Conservation (phyloP, 441 rosid species). For the Biscutella auriculata region DNA sequence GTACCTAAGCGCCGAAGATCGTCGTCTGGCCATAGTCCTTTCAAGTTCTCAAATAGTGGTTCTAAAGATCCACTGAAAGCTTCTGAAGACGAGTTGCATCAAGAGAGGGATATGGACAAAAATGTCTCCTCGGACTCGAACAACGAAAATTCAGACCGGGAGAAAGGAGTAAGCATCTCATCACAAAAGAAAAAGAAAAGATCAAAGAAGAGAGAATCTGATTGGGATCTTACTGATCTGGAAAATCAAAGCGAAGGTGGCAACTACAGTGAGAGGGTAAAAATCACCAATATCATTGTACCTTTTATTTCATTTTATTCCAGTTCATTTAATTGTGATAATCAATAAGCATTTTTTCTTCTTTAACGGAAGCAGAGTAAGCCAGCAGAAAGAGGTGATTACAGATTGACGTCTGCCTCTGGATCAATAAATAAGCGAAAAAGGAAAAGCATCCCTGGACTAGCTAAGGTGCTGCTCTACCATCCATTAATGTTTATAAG, state of each 20-base stretch:
- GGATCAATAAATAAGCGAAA: constrained; percentile 67
- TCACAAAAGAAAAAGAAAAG: constrained; percentile 37
- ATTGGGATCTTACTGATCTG: constrained; percentile 28
- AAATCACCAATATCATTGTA: not conserved
- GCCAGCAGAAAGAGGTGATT: constrained; percentile 31
- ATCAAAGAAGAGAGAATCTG: constrained; percentile 36
- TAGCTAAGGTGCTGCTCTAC: constrained; percentile 49
- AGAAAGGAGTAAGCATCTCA: constrained; percentile 24
- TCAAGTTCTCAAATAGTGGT: constrained; percentile 36
- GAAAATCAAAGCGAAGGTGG: constrained; percentile 38
- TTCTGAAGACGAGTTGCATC: constrained; percentile 30
- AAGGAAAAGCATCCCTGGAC: constrained; percentile 61
- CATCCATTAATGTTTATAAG: constrained; percentile 6
- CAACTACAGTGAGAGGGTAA: constrained; percentile 50
- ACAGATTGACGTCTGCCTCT: constrained; percentile 36
- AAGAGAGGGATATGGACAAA: constrained; percentile 22
- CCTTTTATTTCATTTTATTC: not conserved
- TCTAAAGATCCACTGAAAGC: constrained; percentile 24
- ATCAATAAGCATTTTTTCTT: not conserved
- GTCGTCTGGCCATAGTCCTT: constrained; percentile 44
- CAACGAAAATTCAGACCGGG: constrained; percentile 24
- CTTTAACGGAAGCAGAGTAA: constrained; percentile 25
- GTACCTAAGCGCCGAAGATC: constrained; percentile 75
- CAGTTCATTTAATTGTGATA: constrained; percentile 1
- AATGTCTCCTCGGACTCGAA: constrained; percentile 28